Conservation (phyloP, 257 asterid species). For the Perilla frutescens region DNA sequence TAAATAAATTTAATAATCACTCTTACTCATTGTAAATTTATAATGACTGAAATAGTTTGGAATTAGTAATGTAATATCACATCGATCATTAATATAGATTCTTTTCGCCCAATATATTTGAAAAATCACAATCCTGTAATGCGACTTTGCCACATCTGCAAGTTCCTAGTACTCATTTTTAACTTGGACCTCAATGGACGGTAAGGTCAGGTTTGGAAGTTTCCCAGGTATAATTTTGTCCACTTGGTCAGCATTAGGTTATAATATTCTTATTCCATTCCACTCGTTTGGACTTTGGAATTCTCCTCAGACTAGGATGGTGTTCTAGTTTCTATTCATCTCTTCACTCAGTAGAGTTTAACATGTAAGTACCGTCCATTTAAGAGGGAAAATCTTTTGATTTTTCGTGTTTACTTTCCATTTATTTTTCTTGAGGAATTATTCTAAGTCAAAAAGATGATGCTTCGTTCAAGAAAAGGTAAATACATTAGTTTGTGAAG, state of each 20-base stretch:
- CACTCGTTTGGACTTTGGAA: conserved; percentile 41
- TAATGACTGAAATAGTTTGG: background rate
- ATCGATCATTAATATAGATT: conserved; percentile 24
- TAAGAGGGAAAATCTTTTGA: conserved; percentile 46
- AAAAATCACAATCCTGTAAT: conserved; percentile 13
- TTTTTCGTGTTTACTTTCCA: conserved; percentile 34
- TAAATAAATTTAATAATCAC: background rate
- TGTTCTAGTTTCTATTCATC: conserved; percentile 61
- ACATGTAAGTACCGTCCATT: conserved; percentile 54
- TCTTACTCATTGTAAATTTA: conserved; percentile 19
- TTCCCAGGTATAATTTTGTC: conserved; percentile 53
- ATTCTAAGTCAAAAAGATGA: conserved; percentile 50
- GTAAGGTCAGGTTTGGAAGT: conserved; percentile 40
- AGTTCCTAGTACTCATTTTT: conserved; percentile 30
- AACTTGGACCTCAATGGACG: conserved; percentile 37
- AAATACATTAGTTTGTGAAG: conserved; percentile 54
- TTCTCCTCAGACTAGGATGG: conserved; percentile 48
- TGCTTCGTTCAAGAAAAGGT: conserved; percentile 68
- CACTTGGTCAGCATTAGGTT: conserved; percentile 44
- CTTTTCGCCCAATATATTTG: conserved; percentile 12
- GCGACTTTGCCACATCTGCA: conserved; percentile 27
- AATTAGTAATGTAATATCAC: background rate
- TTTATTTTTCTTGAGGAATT: conserved; percentile 46
- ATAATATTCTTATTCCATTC: conserved; percentile 40
- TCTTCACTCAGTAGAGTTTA: conserved; percentile 41